These are phyloP conservation scores for Pythium rishiriense DNA, from an alignment of 352 stramenopile species.

Conservation along the genomic window DNA sequence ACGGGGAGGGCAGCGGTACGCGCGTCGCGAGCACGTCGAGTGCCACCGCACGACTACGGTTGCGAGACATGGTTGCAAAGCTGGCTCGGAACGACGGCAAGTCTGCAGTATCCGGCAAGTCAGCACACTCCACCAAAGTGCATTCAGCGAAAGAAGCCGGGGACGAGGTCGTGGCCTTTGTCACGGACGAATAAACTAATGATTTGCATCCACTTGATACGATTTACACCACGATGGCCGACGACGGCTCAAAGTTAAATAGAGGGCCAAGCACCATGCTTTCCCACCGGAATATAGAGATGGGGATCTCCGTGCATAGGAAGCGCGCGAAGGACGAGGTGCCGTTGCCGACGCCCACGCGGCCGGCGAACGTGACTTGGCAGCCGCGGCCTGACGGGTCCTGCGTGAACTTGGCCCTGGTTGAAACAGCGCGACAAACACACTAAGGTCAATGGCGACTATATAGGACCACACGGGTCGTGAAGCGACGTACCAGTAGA, in stretches of 20 bases:
- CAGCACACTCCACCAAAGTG: constrained; percentile 12
- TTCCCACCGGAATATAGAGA: constrained; percentile 35
- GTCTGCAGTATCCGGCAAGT: constrained; percentile 13
- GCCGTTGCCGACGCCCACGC: constrained; percentile 29
- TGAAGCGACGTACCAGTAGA: constrained; percentile 36
- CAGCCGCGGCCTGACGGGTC: constrained; percentile 9
- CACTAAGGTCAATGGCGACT: too few species aligned
- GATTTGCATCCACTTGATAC: neutral
- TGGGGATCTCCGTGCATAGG: constrained; percentile 32
- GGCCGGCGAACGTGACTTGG: constrained; percentile 28
- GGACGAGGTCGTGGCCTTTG: constrained; percentile 15
- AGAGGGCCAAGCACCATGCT: constrained; percentile 28
- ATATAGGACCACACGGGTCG: too few species aligned
- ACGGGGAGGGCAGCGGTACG: neutral
- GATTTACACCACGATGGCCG: constrained; percentile 7
- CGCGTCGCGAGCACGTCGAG: neutral
- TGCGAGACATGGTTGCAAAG: constrained; percentile 29
- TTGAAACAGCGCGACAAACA: too few species aligned
- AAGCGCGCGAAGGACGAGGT: constrained; percentile 29
- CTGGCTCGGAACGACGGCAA: constrained; percentile 8
- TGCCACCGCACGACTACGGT: neutral
- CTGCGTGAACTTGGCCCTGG: constrained; percentile 27
- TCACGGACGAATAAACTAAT: constrained; percentile 6
- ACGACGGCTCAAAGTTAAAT: constrained; percentile 24
- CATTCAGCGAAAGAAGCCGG: constrained; percentile 7